Evolutionary conservation across 23 red algal genomes (phyloP).

Genomic region (Pyropia yezoensis): DNA sequence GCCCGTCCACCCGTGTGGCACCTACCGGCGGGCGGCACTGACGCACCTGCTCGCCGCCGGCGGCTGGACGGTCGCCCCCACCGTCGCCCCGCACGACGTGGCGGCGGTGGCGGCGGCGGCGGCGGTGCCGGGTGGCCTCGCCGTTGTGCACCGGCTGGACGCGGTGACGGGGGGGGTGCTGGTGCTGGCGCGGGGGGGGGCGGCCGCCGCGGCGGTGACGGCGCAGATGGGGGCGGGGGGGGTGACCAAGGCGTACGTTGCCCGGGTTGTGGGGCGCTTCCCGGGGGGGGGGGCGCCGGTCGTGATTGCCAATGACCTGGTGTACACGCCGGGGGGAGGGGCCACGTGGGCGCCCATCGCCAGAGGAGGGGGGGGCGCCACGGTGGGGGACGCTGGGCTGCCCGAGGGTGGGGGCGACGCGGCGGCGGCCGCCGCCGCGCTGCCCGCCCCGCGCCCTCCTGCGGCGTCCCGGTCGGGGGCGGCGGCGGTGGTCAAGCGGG

Average conservation of each 20-base stretch:
- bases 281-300: not conserved
- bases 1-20: slow-evolving; percentile 77
- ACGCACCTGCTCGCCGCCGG: slow-evolving; percentile 33
- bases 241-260: slow-evolving; percentile 65
- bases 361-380: no score
- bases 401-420: no score
- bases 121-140: slow-evolving; percentile 5
- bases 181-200: slow-evolving; percentile 59
- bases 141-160: slow-evolving; percentile 68
- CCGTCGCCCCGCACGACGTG: no score
- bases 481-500: no score
- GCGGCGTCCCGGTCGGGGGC: no score
- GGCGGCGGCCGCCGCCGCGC: not conserved
- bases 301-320: no score
- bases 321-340: no score
- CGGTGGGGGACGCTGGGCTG: no score
- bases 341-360: no score
- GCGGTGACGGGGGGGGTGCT: slow-evolving; percentile 81
- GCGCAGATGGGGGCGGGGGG: slow-evolving; percentile 33
- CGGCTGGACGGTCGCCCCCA: not conserved
- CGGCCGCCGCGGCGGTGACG: slow-evolving; percentile 29
- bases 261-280: slow-evolving; percentile 59
- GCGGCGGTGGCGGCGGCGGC: not conserved
- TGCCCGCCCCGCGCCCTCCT: no score
- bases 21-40: slow-evolving; percentile 41